Base-by-base conservation (phyloP, 148 eudicot genomes). In the Linanthus parryae region DNA sequence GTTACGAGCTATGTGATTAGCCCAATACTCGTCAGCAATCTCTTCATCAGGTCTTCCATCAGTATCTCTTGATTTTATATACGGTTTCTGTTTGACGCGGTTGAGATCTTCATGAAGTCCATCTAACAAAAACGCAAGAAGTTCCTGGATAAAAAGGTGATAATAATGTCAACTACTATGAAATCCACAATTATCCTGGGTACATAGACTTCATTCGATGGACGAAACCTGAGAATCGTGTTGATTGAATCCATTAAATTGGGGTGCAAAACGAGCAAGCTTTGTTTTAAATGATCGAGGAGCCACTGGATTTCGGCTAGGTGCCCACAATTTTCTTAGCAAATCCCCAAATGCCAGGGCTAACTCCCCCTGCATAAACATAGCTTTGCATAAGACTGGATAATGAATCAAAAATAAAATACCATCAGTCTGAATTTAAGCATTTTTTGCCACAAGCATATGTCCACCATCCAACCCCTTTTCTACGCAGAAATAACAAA, bases 71-170 rank as follows among this genome's bases (percentile, higher is more conserved):
- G 94, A 81, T 52, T 81, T 73, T 58, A 87, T 58, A 41, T 87
- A 81, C 20, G 98, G 98, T 64, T 81, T 91, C 48, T 87, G 77
- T 79, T 84, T 91, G 61, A 91, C 98, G 60, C 98, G 96, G 62
- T 91, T 91, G 64, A 91, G 69, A 72, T 91, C 98, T 77, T 91
- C 98, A 54, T 91, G 98, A 68, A 91, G 89, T 43, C 98, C 98
- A 81, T 91, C 98, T 48, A 91, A 65, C 64, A 91, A 72, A 73
- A 91, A 91, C 3, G 98, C 98, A 65, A 91, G 81, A 48, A 91
- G 98, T 75, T 91, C 98, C 97, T 89, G 73, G 8, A 57, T 40
- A 56, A 18, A 54, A 52, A 38, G 39, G 24, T 8, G 20, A 50
- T n/a, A n/a, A n/a, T n/a, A n/a, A n/a, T n/a, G n/a, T n/a, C n/a